Base-by-base conservation (phyloP, 1,284 basidiomycete genomes). In the Tilletia caries region DNA sequence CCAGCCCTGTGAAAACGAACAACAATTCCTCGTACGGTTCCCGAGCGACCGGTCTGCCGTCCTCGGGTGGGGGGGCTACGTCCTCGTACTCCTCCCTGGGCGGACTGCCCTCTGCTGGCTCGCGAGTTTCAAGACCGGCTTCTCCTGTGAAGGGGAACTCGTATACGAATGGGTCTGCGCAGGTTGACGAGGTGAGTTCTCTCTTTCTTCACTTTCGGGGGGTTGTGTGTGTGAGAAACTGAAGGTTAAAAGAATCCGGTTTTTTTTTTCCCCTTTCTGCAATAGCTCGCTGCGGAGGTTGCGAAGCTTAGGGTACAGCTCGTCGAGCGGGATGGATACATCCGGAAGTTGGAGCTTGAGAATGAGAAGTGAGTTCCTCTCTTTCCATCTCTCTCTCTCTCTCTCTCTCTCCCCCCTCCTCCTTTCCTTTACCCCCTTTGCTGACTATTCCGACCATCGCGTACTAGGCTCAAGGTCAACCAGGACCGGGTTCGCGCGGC, bases 301-400 rank as follows among this genome's bases (percentile, higher is more conserved):
- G 73, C 70, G 8, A 71, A 69, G 54, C 67, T 81, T n/a, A 70
- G 72, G 20, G 70, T 71, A 1, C 70, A 75, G 29, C 65, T 81
- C 27, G 71, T 73, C 46, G 73, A 79, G 62, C 50, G 76, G 3
- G 78, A 82, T 67, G 71, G 73, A 6, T 65, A 71, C 54, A 80
- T 82, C 46, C 71, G 80, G 25, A 74, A 76, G 46, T 70, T 82
- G 29, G 80, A 82, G 66, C 48, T 75, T 50, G 79, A 80, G 60
- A 82, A 80, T 68, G 81, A 82, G 44, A 74, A 74, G 71, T 65
- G 23, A 41, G 64, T 65, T 5, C 5, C 25, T 50, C 18, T 50
- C 46, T 50, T 23, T 50, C 46, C 25, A 18, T 50, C 43, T 44
- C 43, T 44, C 43, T 44, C 43, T 44, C 43, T 44, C 43, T 44